A percentile compares a stretch with the other conserved stretches of the same genome.
These are phyloP conservation scores for Caryopteris hybrid DNA, from an alignment of 305 asterid genomes.

Conservation along the genomic window DNA sequence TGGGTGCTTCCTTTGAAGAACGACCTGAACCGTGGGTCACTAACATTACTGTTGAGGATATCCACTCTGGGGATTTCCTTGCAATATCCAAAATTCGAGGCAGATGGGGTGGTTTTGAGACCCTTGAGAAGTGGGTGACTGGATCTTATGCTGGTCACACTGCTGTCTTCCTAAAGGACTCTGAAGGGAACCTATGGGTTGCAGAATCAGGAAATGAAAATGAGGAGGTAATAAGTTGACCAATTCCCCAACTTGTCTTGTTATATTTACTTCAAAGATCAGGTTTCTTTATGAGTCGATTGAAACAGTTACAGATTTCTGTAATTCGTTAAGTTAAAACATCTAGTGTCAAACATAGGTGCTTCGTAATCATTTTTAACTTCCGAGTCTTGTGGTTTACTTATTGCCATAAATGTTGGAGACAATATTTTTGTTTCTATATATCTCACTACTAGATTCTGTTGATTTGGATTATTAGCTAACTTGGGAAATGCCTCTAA, in stretches of 20 bases:
- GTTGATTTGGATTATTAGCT: background rate
- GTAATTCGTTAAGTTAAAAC: background rate
- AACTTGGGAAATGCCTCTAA: background rate
- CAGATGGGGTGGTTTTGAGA: conserved; percentile 96
- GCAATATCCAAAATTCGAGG: conserved; percentile 90
- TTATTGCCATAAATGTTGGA: background rate
- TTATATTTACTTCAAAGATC: conserved; percentile 38
- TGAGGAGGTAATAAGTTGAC: conserved; percentile 51
- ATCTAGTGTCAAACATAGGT: background rate
- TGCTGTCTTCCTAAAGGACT: conserved; percentile 90
- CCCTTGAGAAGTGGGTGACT: conserved; percentile 93
- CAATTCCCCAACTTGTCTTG: conserved; percentile 3
- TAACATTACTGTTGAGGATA: conserved; percentile 63
- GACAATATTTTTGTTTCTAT: background rate
- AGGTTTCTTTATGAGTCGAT: background rate
- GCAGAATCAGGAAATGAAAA: conserved; percentile 94
- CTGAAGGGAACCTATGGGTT: conserved; percentile 89
- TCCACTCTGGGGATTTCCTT: conserved; percentile 94
- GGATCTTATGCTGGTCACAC: conserved; percentile 96
- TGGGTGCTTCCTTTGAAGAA: conserved; percentile 78
- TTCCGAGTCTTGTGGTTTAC: background rate
- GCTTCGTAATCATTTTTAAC: background rate
- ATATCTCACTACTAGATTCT: background rate
- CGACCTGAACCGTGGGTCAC: conserved; percentile 96
- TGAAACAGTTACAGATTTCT: background rate